These are phyloP conservation scores for Cairneyella variabilis DNA, from an alignment of 495 filamentous ascomycete genomes.

Conservation along the genomic window DNA sequence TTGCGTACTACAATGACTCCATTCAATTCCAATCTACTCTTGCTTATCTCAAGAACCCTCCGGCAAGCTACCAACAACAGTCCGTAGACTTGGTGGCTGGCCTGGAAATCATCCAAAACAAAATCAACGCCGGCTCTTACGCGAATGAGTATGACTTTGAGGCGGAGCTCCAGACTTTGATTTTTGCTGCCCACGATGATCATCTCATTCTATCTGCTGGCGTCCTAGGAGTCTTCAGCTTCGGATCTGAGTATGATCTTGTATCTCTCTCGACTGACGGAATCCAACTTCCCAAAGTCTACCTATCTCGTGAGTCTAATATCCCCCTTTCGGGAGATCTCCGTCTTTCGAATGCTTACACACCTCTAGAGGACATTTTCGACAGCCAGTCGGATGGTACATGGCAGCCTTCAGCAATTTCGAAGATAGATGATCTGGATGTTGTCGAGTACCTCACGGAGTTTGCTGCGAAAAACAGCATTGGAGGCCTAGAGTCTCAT, in stretches of 20 bases:
- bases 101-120: conserved; percentile 39
- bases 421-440: conserved; percentile 41
- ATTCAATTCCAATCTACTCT: conserved; percentile 56
- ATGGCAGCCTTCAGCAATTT: conserved; percentile 37
- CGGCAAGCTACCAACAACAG: conserved; percentile 50
- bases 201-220: conserved; percentile 42
- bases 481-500: conserved; percentile 41
- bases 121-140: conserved; percentile 35
- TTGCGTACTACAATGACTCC: conserved; percentile 51
- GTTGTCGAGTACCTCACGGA: conserved; percentile 35
- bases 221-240: conserved; percentile 39
- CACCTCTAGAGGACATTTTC: not conserved
- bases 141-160: conserved; percentile 50
- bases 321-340: not conserved
- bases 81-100: conserved; percentile 44
- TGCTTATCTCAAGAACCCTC: conserved; percentile 52
- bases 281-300: conserved; percentile 42
- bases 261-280: conserved; percentile 48
- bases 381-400: conserved; percentile 9
- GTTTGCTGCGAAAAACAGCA: conserved; percentile 36
- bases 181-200: conserved; percentile 41
- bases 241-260: conserved; percentile 39
- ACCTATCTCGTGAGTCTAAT: conserved; percentile 14
- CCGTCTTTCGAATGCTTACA: not conserved
- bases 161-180: conserved; percentile 38